phyloP scores from a whole-genome alignment of 768 basidiomycete species.

The Xerocomus brunneocitrinus region DNA sequence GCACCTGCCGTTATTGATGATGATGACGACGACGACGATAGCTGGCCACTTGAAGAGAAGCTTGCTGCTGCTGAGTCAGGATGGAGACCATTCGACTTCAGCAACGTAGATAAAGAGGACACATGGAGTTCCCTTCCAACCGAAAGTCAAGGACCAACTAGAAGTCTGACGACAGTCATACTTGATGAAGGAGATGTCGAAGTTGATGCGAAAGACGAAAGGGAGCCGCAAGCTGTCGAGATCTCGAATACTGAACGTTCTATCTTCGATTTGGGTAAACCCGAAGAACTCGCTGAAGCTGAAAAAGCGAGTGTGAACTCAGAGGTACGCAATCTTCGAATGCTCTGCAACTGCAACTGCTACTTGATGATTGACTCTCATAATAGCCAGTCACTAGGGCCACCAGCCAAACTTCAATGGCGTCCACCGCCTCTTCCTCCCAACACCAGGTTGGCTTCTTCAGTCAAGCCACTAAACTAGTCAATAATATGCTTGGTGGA shows the following conservation, averaged over 20 bases:
- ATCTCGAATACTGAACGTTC: conserved; percentile 34
- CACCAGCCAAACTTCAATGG: conserved; percentile 54
- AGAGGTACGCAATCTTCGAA: conserved; percentile 34
- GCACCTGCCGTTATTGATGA: conserved; percentile 28
- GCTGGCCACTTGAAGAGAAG: conserved; percentile 72
- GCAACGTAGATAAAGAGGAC: conserved; percentile 57
- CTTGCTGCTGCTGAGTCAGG: conserved; percentile 46
- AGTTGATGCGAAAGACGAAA: conserved; percentile 9
- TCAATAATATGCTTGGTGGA: conserved; percentile 62
- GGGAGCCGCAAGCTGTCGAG: conserved; percentile 25
- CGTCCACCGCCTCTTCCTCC: conserved; percentile 36
- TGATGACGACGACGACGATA: conserved; percentile 54
- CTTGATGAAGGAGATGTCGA: conserved; percentile 11
- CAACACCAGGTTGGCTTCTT: conserved; percentile 58
- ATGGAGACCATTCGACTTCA: conserved; percentile 59
- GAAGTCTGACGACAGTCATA: conserved; percentile 17
- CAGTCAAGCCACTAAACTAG: conserved; percentile 63
- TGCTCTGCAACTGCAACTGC: neutral
- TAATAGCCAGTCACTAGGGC: conserved; percentile 31
- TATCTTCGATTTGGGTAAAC: conserved; percentile 28
- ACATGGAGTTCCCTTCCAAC: conserved; percentile 73
- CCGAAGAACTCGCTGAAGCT: conserved; percentile 39
- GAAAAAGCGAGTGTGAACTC: conserved; percentile 33
- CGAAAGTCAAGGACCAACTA: conserved; percentile 42
- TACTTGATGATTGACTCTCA: conserved; percentile 7